Percentiles rank a stretch among this genome's conserved stretches.
phyloP scores from a whole-genome alignment of 2,329 filamentous ascomycete species.

The Neopestalotiopsis rosae region DNA sequence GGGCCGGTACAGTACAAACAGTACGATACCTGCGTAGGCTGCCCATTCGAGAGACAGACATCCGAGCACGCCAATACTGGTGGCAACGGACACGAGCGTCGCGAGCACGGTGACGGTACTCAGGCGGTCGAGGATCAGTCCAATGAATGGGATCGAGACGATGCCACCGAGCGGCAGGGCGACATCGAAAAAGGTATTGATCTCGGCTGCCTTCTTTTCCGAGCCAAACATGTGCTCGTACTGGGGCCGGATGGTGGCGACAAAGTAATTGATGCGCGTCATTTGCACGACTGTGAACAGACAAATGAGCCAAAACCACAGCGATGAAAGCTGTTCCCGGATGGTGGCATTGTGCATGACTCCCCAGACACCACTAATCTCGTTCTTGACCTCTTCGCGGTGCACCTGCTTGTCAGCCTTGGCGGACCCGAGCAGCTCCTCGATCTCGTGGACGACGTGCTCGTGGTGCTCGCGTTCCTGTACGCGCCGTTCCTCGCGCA shows the following conservation, averaged over 20 bases:
- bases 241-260: slow-evolving; percentile 83
- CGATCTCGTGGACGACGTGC: slow-evolving; percentile 72
- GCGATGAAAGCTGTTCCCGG: slow-evolving; percentile 73
- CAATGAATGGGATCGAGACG: slow-evolving; percentile 86
- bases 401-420: slow-evolving; percentile 67
- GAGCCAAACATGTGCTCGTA: slow-evolving; percentile 77
- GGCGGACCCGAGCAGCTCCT: slow-evolving; percentile 71
- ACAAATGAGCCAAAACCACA: slow-evolving; percentile 86
- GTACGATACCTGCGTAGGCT: slow-evolving; percentile 75
- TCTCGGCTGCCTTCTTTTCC: slow-evolving; percentile 62
- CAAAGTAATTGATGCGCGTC: slow-evolving; percentile 90
- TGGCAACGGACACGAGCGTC: slow-evolving; percentile 73
- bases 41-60: slow-evolving; percentile 72
- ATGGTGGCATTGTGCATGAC: slow-evolving; percentile 78
- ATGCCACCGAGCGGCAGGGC: slow-evolving; percentile 84
- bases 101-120: slow-evolving; percentile 74
- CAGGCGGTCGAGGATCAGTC: slow-evolving; percentile 76
- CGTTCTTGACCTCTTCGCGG: slow-evolving; percentile 72
- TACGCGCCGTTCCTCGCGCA: slow-evolving; percentile 62
- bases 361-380: slow-evolving; percentile 82
- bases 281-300: slow-evolving; percentile 80
- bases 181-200: slow-evolving; percentile 89
- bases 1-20: slow-evolving; percentile 86
- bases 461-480: slow-evolving; percentile 66
- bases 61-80: slow-evolving; percentile 77